Evolutionary conservation across 2,329 filamentous ascomycete genomes (phyloP).

Genomic region (Pseudogymnoascus sp.): DNA sequence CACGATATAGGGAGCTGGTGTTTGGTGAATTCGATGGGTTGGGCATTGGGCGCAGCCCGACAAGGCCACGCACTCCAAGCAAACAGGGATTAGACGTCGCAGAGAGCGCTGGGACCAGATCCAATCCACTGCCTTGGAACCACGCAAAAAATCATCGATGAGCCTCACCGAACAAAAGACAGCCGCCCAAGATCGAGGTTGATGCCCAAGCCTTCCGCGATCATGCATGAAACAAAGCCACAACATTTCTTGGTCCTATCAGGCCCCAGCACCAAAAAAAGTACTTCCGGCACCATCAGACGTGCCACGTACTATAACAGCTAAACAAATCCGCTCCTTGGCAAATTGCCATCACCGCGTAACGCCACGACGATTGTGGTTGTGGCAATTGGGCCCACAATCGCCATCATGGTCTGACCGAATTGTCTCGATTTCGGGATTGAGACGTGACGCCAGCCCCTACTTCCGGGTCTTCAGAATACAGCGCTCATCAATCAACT

Average conservation of each 20-base stretch:
- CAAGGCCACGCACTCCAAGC: not conserved
- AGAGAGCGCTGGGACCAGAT: not conserved
- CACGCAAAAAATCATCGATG: not conserved
- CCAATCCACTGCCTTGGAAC: not conserved
- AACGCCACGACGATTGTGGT: not conserved
- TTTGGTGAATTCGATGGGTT: not conserved
- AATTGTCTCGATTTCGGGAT: not conserved
- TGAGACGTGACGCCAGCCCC: slow-evolving; percentile 1
- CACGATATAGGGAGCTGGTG: not conserved
- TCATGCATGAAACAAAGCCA: slow-evolving; percentile 3
- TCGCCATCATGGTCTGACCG: slow-evolving; percentile 2
- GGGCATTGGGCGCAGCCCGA: not conserved
- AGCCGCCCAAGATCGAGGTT: slow-evolving; percentile 5
- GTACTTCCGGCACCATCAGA: not conserved
- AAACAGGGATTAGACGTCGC: not conserved
- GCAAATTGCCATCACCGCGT: not conserved
- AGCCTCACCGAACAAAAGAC: not conserved
- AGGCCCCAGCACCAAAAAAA: not conserved
- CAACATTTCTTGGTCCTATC: not conserved
- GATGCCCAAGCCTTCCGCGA: slow-evolving; percentile 9
- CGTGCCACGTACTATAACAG: slow-evolving; percentile 7
- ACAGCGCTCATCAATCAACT: not conserved
- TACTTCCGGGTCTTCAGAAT: slow-evolving; percentile 7
- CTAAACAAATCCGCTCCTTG: not conserved
- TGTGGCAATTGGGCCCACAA: not conserved